Percentiles rank a stretch among this genome's conserved stretches.
Conservation (phyloP, 192 early-diverging fungal species). For the Backusella circina region DNA sequence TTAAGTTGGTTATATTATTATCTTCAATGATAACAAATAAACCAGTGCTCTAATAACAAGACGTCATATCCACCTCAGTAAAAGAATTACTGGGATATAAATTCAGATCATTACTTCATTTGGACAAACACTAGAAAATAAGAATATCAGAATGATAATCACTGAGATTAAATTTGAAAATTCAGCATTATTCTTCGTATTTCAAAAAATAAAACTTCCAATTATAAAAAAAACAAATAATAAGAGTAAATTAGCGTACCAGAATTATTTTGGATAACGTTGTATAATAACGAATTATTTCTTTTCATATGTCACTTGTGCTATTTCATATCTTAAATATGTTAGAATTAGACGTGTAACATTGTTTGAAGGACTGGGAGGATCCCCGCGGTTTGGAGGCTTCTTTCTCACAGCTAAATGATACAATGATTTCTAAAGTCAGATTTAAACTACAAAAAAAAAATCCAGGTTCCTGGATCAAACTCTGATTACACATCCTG, state of each 20-base stretch:
- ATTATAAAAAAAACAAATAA: neutral
- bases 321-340: neutral
- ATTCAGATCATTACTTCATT: neutral
- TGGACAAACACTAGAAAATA: neutral
- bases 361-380: neutral
- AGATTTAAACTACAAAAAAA: neutral
- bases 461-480: neutral
- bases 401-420: neutral
- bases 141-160: neutral
- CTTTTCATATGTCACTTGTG: neutral
- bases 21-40: neutral
- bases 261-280: neutral
- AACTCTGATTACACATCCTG: neutral
- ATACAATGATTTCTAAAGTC: neutral
- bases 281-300: neutral
- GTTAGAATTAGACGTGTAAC: neutral
- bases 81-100: neutral
- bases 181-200: neutral
- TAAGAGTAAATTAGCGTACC: neutral
- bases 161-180: neutral
- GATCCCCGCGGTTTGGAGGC: neutral
- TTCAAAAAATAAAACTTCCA: neutral
- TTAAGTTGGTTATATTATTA: neutral
- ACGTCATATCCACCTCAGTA: neutral
- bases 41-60: neutral